Evolutionary conservation across 2,329 filamentous ascomycete genomes (phyloP), one percentile per base, ranked within the genome.

Genomic region (Whalleya microplaca): DNA sequence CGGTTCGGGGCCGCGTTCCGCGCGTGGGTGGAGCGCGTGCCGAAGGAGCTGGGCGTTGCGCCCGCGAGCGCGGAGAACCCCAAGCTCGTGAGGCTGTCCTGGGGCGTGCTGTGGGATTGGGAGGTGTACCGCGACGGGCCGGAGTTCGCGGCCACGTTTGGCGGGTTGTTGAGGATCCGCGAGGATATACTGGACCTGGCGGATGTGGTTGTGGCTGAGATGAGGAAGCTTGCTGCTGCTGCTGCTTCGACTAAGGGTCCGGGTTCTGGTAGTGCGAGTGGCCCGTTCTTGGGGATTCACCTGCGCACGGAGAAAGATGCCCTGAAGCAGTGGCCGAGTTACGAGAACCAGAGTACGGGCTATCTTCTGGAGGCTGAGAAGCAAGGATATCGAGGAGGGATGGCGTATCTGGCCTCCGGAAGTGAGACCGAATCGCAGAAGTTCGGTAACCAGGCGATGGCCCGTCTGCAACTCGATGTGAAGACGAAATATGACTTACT

Each of bases 221-320:
- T 69, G 57, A 53, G 55, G 27, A 46, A 48, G 44, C 7, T 65
- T 42, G 53, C 63, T 62, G 50, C 70, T 73, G 64, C 57, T 64
- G 19, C 23, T 61, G 51, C 57, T 56, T 46, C 62, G 61, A 4
- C n/a, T n/a, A n/a, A n/a, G n/a, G n/a, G 41, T 16, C 18, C 12
- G 41, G 19, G 12, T n/a, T n/a, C 16, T 3, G 32, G 16, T 23
- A 14, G 23, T 9, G 21, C 41, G 40, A 32, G 56, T 37, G 14
- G 48, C 42, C 21, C 57, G 0, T 78, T 72, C 56, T 63, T 73
- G 2, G 78, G 77, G 0, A 63, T 79, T 2, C 78, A 81, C 60
- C 72, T 81, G 3, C 73, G 78, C 7, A 78, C 77, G 0, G 78
- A 80, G 56, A 71, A 68, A 47, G 78, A 80, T 56, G 77, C 77